Conservation (phyloP, 2,329 filamentous ascomycete species). For the Decorospora gaudefroyi region DNA sequence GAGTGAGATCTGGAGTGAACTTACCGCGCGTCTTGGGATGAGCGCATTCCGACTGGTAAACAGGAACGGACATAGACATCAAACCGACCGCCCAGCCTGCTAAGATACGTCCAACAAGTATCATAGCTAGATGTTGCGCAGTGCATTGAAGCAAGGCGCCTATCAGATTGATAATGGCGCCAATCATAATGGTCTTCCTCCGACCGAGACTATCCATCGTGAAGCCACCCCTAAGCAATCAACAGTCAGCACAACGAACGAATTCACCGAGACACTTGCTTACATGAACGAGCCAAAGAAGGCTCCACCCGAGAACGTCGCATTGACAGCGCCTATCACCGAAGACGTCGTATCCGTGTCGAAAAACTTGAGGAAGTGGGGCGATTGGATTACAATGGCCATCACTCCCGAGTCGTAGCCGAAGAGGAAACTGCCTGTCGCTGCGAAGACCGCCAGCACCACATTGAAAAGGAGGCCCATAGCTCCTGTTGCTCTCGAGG, state of each 20-base stretch:
- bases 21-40: slow-evolving; percentile 61
- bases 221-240: slow-evolving; percentile 52
- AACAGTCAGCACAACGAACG: slow-evolving; percentile 1
- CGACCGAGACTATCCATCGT: slow-evolving; percentile 67
- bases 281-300: slow-evolving; percentile 59
- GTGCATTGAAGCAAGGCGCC: slow-evolving; percentile 64
- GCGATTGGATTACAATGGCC: slow-evolving; percentile 60
- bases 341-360: slow-evolving; percentile 55
- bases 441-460: slow-evolving; percentile 50
- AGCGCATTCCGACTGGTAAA: slow-evolving; percentile 67
- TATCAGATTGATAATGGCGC: slow-evolving; percentile 61
- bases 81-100: slow-evolving; percentile 63
- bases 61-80: slow-evolving; percentile 63
- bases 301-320: slow-evolving; percentile 65
- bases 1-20: neutral
- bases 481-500: slow-evolving; percentile 1
- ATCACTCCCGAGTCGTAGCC: slow-evolving; percentile 48
- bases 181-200: slow-evolving; percentile 63
- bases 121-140: slow-evolving; percentile 62
- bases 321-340: slow-evolving; percentile 66
- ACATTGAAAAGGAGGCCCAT: slow-evolving; percentile 54
- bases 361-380: slow-evolving; percentile 63
- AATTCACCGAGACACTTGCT: slow-evolving; percentile 1
- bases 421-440: slow-evolving; percentile 48
- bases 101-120: slow-evolving; percentile 62